Conservation (phyloP, 2,329 filamentous ascomycete genomes). For the Thermoascus crustaceus region DNA sequence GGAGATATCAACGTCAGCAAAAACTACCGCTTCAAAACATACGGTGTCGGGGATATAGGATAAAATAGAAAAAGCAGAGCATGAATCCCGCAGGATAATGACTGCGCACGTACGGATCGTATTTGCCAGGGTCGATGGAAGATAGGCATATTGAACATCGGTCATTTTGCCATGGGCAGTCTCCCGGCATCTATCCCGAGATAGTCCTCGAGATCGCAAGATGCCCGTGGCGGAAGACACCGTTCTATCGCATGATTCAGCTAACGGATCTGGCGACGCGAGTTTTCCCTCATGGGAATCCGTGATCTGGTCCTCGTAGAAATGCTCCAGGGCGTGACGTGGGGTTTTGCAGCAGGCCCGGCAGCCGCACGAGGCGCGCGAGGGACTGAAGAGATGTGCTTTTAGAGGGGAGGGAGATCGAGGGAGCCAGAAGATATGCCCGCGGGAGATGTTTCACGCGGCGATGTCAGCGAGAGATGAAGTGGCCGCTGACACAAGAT, state of each 20-base stretch:
- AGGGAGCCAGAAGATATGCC: too few species aligned
- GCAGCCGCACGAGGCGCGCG: constrained; percentile 1
- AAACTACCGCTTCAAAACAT: constrained; percentile 1
- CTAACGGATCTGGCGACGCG: constrained; percentile 13
- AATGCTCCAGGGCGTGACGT: constrained; percentile 14
- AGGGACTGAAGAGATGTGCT: background rate
- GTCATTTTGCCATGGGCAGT: constrained; percentile 34
- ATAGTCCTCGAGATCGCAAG: constrained; percentile 26
- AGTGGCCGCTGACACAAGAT: too few species aligned
- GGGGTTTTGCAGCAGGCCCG: constrained; percentile 1
- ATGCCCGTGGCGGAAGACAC: constrained; percentile 25
- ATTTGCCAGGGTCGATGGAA: constrained; percentile 26
- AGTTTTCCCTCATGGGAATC: constrained; percentile 14
- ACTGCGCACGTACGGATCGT: constrained; percentile 26
- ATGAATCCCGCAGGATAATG: constrained; percentile 5
- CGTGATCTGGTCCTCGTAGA: constrained; percentile 3
- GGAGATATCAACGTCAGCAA: constrained; percentile 6
- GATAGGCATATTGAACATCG: constrained; percentile 30
- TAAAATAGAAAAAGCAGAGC: constrained; percentile 10
- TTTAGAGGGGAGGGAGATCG: background rate
- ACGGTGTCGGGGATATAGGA: constrained; percentile 13
- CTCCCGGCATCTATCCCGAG: constrained; percentile 25
- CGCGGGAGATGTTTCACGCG: too few species aligned
- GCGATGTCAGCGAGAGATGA: too few species aligned
- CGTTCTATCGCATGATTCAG: constrained; percentile 34